A percentile compares a stretch with the other conserved stretches of the same genome.
Conservation (phyloP, 768 basidiomycete genomes). For the Pleurotus djamor region DNA sequence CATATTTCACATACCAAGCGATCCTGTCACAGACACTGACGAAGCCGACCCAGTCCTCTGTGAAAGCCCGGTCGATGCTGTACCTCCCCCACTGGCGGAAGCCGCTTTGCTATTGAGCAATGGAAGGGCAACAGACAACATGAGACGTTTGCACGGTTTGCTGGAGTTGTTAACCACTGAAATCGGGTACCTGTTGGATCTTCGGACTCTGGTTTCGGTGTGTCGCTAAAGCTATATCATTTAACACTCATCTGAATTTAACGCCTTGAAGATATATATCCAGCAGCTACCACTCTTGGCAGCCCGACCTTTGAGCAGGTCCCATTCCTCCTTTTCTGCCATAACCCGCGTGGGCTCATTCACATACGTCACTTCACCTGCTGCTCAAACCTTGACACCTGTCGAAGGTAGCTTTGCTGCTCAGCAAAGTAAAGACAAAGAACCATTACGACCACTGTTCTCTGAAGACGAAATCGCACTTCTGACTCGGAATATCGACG, state of each 20-base stretch:
- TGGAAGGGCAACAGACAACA: constrained; percentile 41
- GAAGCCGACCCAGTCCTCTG: constrained; percentile 15
- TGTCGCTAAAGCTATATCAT: constrained; percentile 12
- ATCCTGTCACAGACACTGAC: constrained; percentile 23
- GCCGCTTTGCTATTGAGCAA: constrained; percentile 9
- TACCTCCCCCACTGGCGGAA: constrained; percentile 14
- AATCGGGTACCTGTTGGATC: constrained; percentile 74
- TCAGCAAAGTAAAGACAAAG: constrained; percentile 15
- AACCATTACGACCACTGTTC: constrained; percentile 49
- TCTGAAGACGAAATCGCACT: constrained; percentile 54
- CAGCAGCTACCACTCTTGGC: constrained; percentile 49
- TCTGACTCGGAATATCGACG: constrained; percentile 65
- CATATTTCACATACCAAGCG: constrained; percentile 27
- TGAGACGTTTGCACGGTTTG: constrained; percentile 69
- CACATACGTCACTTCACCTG: constrained; percentile 20
- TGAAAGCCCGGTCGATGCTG: constrained; percentile 15
- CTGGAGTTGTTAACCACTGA: constrained; percentile 87
- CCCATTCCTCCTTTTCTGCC: constrained; percentile 36
- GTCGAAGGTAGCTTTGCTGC: background rate
- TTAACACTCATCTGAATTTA: background rate
- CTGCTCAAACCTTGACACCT: constrained; percentile 8
- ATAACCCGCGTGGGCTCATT: constrained; percentile 46
- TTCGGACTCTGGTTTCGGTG: constrained; percentile 76
- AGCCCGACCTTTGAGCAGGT: constrained; percentile 35
- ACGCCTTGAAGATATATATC: constrained; percentile 56